phyloP scores from a whole-genome alignment of 169 alveolate genomes.

The Eimeria brunetti region DNA sequence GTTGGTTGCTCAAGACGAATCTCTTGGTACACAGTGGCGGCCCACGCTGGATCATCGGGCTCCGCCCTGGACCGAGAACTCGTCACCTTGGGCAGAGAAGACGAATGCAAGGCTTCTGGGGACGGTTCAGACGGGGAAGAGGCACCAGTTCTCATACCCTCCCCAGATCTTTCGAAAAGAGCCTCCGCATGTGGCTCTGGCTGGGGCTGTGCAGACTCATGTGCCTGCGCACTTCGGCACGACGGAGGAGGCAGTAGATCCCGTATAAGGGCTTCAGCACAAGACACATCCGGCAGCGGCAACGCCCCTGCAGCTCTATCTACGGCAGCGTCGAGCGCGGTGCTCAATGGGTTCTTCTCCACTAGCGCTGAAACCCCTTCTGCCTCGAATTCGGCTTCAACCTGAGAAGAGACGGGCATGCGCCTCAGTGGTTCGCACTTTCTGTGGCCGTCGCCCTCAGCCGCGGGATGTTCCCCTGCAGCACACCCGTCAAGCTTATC shows the following conservation, averaged over 20 bases:
- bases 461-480: neutral
- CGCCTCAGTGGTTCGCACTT: neutral
- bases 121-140: neutral
- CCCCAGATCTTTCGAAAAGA: neutral
- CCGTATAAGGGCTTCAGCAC: conserved; percentile 38
- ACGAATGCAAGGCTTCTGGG: neutral
- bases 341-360: neutral
- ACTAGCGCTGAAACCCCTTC: neutral
- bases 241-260: conserved; percentile 25
- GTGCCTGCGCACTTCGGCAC: neutral
- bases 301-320: conserved; percentile 57
- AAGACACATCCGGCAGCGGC: conserved; percentile 38
- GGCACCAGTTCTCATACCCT: neutral
- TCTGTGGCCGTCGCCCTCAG: neutral
- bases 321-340: conserved; percentile 26
- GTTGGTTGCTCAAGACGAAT: neutral
- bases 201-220: neutral
- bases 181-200: neutral
- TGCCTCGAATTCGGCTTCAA: neutral
- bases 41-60: neutral
- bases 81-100: neutral
- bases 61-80: neutral
- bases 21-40: neutral
- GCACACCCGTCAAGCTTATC: neutral
- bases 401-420: neutral